A percentile compares a stretch with the other conserved stretches of the same genome.
phyloP scores from a whole-genome alignment of 2,329 filamentous ascomycete genomes.

The Helotiales sp. region DNA sequence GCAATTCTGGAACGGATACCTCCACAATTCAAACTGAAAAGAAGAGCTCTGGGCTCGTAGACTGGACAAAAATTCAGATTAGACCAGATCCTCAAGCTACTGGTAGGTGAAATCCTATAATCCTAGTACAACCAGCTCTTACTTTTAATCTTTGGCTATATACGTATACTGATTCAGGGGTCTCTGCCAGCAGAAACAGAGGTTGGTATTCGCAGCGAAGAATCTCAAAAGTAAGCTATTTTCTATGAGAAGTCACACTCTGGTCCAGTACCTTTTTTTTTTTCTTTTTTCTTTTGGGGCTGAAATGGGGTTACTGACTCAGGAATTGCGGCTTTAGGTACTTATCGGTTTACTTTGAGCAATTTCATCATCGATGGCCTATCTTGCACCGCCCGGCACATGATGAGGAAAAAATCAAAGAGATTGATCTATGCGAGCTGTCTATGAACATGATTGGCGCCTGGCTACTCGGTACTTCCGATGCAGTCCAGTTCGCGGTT shows the following conservation, averaged over 20 bases:
- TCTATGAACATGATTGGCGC: slow-evolving; percentile 42
- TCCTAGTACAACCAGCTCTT: no score
- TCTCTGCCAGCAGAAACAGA: neutral
- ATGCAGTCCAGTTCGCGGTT: slow-evolving; percentile 31
- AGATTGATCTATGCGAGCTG: slow-evolving; percentile 3
- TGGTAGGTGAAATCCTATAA: no score
- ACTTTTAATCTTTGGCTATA: no score
- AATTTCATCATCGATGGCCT: slow-evolving; percentile 44
- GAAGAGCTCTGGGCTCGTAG: slow-evolving; percentile 14
- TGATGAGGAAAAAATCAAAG: slow-evolving; percentile 32
- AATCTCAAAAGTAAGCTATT: neutral
- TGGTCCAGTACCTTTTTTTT: no score
- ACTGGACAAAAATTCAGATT: slow-evolving; percentile 20
- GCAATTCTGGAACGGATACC: no score
- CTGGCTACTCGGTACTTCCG: slow-evolving; percentile 37
- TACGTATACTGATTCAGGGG: no score
- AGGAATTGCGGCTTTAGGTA: no score
- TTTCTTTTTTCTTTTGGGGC: no score
- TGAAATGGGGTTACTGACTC: no score
- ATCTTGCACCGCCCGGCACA: slow-evolving; percentile 41
- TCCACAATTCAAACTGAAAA: no score
- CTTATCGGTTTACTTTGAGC: slow-evolving; percentile 39
- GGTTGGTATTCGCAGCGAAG: neutral
- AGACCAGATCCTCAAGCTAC: slow-evolving; percentile 9
- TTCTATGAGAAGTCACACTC: no score